Base-by-base conservation (phyloP, 352 stramenopile species). In the Pythium aristosporum region DNA sequence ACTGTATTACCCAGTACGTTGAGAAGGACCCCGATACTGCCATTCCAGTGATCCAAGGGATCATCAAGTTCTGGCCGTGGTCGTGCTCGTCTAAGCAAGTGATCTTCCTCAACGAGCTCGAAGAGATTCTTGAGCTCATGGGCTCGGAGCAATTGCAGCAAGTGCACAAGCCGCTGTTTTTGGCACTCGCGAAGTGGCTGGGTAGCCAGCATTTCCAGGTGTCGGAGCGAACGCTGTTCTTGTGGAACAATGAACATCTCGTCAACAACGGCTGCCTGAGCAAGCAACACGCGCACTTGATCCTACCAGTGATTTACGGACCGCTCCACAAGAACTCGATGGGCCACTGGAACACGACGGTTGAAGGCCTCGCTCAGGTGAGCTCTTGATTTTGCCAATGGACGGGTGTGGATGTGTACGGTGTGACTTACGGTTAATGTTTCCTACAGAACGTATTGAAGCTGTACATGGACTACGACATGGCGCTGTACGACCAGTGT, bases 1-100 rank as follows among this genome's bases (percentile, higher is more conserved):
- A 99, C 76, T 99, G 97, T 82, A 98, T 99, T 30, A 98, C 98
- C 56, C 97, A 99, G 76, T 99, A 99, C 62, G 96, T 99, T 21
- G 97, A 99, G 75, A 99, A 99, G 71, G 97, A 99, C 75, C 92
- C 96, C 1, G 85, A 98, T 56, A 98, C 96, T 21, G 93, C 94
- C 0, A 96, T 96, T 51, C 85, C 91, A 16, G 98, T 99, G 49
- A 92, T 99, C 36, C 70, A 94, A 64, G 91, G 94, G 18, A 84
- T 99, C 61, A 89, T 98, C 61, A 93, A 95, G 59, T 98, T 86
- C 77, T 99, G 94, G 94, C 95, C 94, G n/a, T 98, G 83, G 88
- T 92, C 74, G 36, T 92, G 70, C 65, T 94, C 75, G 13, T 85
- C 82, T 5, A 98, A 98, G 65, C 68, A 96, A 74, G 91, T 96